Evolutionary conservation across 2,329 filamentous ascomycete genomes (phyloP).

Genomic region (Botrytis pseudocinerea): DNA sequence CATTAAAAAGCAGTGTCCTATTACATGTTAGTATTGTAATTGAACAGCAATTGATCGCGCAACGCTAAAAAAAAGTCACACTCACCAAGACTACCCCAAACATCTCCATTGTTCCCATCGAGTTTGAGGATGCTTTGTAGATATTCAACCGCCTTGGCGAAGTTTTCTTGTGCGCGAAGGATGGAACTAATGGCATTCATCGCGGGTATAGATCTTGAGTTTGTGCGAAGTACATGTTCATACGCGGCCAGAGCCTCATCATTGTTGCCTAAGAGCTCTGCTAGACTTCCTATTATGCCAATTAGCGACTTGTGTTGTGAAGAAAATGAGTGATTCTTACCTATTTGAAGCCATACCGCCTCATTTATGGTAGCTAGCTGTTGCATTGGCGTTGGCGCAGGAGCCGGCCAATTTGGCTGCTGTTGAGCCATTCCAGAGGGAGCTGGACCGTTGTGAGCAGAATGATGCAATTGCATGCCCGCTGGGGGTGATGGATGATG

Average conservation of each 20-base stretch:
- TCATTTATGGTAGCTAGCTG: conserved; percentile 81
- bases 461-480: conserved; percentile 56
- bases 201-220: conserved; percentile 82
- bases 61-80: conserved; percentile 37
- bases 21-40: conserved; percentile 28
- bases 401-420: conserved; percentile 44
- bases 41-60: conserved; percentile 21
- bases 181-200: conserved; percentile 95
- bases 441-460: conserved; percentile 31
- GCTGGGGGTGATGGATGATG: conserved; percentile 45
- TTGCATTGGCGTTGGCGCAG: conserved; percentile 49
- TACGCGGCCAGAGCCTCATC: conserved; percentile 90
- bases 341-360: conserved; percentile 87
- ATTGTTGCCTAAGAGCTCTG: conserved; percentile 82
- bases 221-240: conserved; percentile 84
- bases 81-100: conserved; percentile 91
- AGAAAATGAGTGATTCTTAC: conserved; percentile 53
- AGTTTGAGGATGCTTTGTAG: conserved; percentile 88
- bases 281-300: conserved; percentile 66
- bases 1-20: conserved; percentile 98
- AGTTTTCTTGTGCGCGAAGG: conserved; percentile 87
- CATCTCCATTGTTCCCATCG: conserved; percentile 86
- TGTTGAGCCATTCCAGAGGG: conserved; percentile 36
- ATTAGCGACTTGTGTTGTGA: conserved; percentile 38
- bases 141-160: conserved; percentile 91